A percentile compares a stretch with the other conserved stretches of the same genome.
Evolutionary conservation across 257 asterid species (phyloP).

Genomic region (Jacaranda copaia): DNA sequence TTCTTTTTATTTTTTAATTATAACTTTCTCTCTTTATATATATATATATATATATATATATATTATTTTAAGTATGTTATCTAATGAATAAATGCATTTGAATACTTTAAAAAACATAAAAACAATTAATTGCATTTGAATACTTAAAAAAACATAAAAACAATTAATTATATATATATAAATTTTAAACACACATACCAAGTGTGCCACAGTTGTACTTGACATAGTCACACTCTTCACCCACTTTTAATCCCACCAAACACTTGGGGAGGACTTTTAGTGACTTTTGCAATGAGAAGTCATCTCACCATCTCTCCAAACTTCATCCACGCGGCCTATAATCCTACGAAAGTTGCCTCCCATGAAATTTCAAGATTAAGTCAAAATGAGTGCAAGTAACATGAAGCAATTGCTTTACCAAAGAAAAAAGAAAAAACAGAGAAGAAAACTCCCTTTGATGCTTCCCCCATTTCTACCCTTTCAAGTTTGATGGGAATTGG

Average conservation of each 20-base stretch:
- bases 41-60: too few species aligned
- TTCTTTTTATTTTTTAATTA: too few species aligned
- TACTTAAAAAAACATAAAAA: too few species aligned
- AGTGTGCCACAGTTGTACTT: too few species aligned
- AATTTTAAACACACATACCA: too few species aligned
- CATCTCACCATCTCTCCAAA: constrained; percentile 42
- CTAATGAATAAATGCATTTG: too few species aligned
- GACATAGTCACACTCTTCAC: not conserved
- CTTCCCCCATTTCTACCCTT: not conserved
- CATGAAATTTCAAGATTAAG: constrained; percentile 34
- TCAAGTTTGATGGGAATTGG: not conserved
- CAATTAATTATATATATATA: too few species aligned
- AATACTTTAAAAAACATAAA: too few species aligned
- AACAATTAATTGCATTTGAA: too few species aligned
- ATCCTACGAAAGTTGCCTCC: constrained; percentile 9
- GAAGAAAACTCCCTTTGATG: not conserved
- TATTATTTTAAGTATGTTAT: too few species aligned
- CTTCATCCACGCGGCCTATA: constrained; percentile 32
- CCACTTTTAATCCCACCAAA: constrained; percentile 31
- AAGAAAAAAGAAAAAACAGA: not conserved
- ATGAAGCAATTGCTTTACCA: constrained; percentile 22
- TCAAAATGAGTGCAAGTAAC: constrained; percentile 36
- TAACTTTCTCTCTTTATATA: too few species aligned
- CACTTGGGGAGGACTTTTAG: not conserved
- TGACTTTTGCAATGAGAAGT: constrained; percentile 40